Evolutionary conservation across 352 stramenopile genomes (phyloP).

Genomic region (Globisporangium cederbergense): DNA sequence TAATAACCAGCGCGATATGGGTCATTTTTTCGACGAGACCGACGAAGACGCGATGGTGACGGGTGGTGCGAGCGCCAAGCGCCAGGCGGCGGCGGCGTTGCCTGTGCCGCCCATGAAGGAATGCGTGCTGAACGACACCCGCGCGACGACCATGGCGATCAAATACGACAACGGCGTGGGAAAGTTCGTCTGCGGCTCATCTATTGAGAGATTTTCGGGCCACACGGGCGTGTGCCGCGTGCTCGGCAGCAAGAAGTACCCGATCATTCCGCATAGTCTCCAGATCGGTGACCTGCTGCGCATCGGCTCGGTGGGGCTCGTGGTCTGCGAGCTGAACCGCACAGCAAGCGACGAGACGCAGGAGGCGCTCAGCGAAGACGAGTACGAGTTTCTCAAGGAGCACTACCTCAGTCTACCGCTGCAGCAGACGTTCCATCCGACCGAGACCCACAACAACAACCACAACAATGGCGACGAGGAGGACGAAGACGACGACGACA

Average conservation of each 20-base stretch:
- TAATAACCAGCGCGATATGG: conserved; percentile 10
- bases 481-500: conserved; percentile 26
- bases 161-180: conserved; percentile 60
- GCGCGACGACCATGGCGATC: conserved; percentile 70
- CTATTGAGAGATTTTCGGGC: conserved; percentile 88
- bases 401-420: conserved; percentile 83
- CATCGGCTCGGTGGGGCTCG: conserved; percentile 90
- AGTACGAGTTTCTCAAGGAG: conserved; percentile 86
- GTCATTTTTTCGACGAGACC: conserved; percentile 12
- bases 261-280: conserved; percentile 69
- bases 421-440: conserved; percentile 81
- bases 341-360: conserved; percentile 59
- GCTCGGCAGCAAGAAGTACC: conserved; percentile 86
- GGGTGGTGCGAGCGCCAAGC: conserved; percentile 1
- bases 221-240: conserved; percentile 90
- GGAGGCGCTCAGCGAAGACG: conserved; percentile 75
- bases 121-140: conserved; percentile 80
- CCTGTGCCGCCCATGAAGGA: conserved; percentile 60
- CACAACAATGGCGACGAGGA: conserved; percentile 38
- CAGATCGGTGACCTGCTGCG: conserved; percentile 81
- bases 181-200: conserved; percentile 83
- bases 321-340: conserved; percentile 89
- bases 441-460: conserved; percentile 19
- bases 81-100: neutral
- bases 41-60: neutral